These are phyloP conservation scores for Aureobasidium sp. DNA, from an alignment of 2,329 filamentous ascomycete species.

Conservation along the genomic window DNA sequence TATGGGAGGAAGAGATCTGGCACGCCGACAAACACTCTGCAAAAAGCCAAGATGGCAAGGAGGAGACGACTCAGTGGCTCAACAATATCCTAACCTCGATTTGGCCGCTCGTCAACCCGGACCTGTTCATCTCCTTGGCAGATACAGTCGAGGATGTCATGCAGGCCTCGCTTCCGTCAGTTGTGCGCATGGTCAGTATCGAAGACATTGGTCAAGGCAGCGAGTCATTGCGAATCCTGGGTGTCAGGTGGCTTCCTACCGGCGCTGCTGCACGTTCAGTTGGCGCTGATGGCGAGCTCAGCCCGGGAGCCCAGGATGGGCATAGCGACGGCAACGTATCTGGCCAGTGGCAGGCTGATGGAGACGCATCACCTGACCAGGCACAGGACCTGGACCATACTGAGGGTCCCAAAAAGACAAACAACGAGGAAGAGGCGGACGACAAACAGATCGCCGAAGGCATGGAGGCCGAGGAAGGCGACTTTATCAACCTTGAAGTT, in stretches of 20 bases:
- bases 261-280: conserved; percentile 58
- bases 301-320: conserved; percentile 32
- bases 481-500: conserved; percentile 69
- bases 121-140: conserved; percentile 58
- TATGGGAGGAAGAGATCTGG: conserved; percentile 64
- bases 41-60: conserved; percentile 39
- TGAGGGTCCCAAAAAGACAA: conserved; percentile 6
- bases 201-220: conserved; percentile 69
- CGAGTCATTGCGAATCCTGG: conserved; percentile 60
- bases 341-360: conserved; percentile 33
- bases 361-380: conserved; percentile 27
- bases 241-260: conserved; percentile 62
- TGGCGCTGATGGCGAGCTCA: conserved; percentile 49
- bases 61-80: conserved; percentile 62
- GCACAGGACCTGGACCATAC: conserved; percentile 32
- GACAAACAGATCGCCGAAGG: conserved; percentile 41
- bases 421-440: conserved; percentile 22
- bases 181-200: conserved; percentile 49
- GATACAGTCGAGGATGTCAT: conserved; percentile 72
- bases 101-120: conserved; percentile 68
- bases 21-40: conserved; percentile 48
- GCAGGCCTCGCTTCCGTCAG: conserved; percentile 62
- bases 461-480: conserved; percentile 68
- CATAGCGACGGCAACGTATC: conserved; percentile 43
- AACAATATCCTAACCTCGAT: conserved; percentile 59